A percentile compares a stretch with the other conserved stretches of the same genome.
These are phyloP conservation scores for Umbelopsis sp. DNA, from an alignment of 192 early-diverging fungal genomes.

Conservation along the genomic window DNA sequence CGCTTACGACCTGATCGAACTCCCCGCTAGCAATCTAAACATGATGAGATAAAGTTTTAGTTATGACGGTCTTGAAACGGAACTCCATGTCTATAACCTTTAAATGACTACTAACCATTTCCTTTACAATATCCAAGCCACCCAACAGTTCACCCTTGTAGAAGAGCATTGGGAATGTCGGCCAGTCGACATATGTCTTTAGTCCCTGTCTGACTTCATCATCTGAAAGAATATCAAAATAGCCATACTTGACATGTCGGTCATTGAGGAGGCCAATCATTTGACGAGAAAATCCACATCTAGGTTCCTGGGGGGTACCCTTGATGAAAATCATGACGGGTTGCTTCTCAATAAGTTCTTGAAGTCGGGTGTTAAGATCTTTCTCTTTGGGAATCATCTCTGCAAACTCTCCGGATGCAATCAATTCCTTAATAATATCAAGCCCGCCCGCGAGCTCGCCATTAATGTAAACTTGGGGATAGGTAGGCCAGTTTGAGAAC, in stretches of 20 bases:
- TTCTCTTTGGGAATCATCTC: constrained; percentile 77
- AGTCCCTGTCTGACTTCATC: constrained; percentile 89
- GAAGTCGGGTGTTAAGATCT: constrained; percentile 71
- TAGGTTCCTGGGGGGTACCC: constrained; percentile 87
- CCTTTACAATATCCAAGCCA: constrained; percentile 93
- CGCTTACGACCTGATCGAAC: constrained; percentile 64
- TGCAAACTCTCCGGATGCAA: constrained; percentile 87
- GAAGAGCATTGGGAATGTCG: constrained; percentile 95
- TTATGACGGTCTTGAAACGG: background rate
- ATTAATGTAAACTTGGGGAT: constrained; percentile 94
- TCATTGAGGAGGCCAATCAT: constrained; percentile 77
- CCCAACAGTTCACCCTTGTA: constrained; percentile 90
- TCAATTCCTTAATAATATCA: constrained; percentile 91
- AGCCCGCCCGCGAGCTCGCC: constrained; percentile 96
- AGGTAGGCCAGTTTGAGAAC: constrained; percentile 86
- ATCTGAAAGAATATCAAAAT: constrained; percentile 92
- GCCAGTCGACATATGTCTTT: constrained; percentile 92
- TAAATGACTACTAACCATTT: constrained; percentile 62
- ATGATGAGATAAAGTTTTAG: background rate
- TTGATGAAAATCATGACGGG: constrained; percentile 97
- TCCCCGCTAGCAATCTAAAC: constrained; percentile 60
- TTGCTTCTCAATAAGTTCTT: constrained; percentile 65
- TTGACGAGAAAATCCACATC: constrained; percentile 91
- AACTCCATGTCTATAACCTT: background rate
- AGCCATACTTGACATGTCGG: constrained; percentile 75